These are phyloP conservation scores for Fusarium mangiferae DNA, from an alignment of 2,329 filamentous ascomycete species.

Conservation along the genomic window DNA sequence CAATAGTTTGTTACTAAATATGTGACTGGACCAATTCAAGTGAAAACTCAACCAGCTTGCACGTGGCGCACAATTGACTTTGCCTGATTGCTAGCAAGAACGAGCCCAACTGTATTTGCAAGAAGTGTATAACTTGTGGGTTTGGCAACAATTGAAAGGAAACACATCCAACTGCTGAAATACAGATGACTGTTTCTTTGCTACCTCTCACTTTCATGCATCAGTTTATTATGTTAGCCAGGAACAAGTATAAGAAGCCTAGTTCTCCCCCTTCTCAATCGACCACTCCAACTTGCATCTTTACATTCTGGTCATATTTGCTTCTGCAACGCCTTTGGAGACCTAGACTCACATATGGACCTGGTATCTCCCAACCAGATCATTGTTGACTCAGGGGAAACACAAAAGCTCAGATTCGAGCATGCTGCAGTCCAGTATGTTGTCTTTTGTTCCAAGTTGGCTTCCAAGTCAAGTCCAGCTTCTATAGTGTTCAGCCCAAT, in stretches of 20 bases:
- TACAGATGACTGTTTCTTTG: neutral
- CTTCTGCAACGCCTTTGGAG: accelerated
- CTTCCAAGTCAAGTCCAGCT: neutral
- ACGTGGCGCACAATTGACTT: neutral
- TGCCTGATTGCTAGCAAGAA: neutral
- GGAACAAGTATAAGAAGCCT: neutral
- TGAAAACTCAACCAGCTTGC: too few species aligned
- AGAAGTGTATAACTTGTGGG: accelerated
- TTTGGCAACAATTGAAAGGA: neutral
- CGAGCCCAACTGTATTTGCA: neutral
- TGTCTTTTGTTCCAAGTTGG: neutral
- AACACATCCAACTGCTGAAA: accelerated
- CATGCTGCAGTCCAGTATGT: neutral
- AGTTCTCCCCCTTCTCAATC: neutral
- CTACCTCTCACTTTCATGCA: neutral
- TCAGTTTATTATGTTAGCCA: neutral
- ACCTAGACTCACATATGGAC: neutral
- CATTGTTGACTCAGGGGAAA: neutral
- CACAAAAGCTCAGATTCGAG: neutral
- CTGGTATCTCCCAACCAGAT: neutral
- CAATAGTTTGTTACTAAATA: neutral
- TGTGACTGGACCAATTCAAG: accelerated
- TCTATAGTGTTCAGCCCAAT: too few species aligned
- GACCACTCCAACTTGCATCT: neutral
- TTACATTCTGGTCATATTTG: neutral